Evolutionary conservation across 2,329 filamentous ascomycete species (phyloP).

Genomic region (Pestalotiopsis sp.): DNA sequence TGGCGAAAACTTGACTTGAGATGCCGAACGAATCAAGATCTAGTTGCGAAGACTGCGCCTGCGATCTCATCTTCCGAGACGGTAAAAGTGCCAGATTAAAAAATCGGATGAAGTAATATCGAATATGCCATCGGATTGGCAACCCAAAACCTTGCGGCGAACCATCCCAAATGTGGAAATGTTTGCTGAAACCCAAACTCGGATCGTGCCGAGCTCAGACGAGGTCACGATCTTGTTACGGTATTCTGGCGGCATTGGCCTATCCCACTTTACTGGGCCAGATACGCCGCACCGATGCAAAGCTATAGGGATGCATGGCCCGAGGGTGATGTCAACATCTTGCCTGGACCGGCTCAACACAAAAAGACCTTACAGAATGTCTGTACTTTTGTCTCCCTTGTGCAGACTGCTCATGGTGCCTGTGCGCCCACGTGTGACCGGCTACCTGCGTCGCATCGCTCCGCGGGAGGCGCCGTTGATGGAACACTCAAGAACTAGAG

Average conservation of each 20-base stretch:
- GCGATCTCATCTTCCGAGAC: not conserved
- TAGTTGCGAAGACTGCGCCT: not conserved
- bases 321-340: no score
- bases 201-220: not conserved
- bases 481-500: no score
- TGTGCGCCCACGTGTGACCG: no score
- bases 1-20: not conserved
- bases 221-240: not conserved
- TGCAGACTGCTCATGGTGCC: no score
- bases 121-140: no score
- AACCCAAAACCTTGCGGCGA: not conserved
- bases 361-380: no score
- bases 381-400: no score
- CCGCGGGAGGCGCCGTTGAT: no score
- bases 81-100: not conserved
- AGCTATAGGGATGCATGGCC: no score
- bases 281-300: not conserved
- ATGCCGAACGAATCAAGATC: not conserved
- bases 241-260: not conserved
- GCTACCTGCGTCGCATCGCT: no score
- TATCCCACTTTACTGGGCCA: not conserved
- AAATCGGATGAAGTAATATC: not conserved
- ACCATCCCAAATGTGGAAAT: conserved; percentile 3
- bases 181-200: conserved; percentile 10
- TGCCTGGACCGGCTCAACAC: no score